Percentiles rank a stretch among this genome's conserved stretches.
phyloP scores from a whole-genome alignment of 495 filamentous ascomycete species.

The Aspergillus baeticus region DNA sequence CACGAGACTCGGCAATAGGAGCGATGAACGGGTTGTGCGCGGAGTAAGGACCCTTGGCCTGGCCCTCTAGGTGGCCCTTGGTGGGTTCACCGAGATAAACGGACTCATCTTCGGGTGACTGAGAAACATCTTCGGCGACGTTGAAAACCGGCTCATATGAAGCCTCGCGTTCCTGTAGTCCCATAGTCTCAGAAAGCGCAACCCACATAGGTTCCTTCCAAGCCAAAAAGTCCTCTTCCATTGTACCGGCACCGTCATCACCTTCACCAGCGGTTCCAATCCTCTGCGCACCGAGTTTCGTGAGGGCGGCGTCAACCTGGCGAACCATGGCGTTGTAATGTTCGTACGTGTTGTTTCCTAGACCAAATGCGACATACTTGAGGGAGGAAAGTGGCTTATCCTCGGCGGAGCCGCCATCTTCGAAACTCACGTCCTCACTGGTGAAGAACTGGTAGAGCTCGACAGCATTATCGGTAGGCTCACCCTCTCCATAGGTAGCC shows the following conservation, averaged over 20 bases:
- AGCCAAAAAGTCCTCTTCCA: constrained; percentile 98
- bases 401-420: constrained; percentile 58
- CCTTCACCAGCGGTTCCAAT: constrained; percentile 92
- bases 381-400: constrained; percentile 79
- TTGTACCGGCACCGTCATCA: constrained; percentile 96
- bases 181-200: constrained; percentile 76
- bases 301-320: constrained; percentile 74
- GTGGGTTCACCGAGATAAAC: constrained; percentile 98
- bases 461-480: constrained; percentile 97
- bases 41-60: constrained; percentile 86
- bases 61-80: constrained; percentile 87
- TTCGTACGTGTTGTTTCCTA: constrained; percentile 98
- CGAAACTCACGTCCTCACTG: constrained; percentile 77
- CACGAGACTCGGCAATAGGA: constrained; percentile 83
- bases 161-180: constrained; percentile 90
- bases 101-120: constrained; percentile 72
- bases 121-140: constrained; percentile 72
- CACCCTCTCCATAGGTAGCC: constrained; percentile 96
- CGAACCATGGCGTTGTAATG: constrained; percentile 99
- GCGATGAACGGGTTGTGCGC: constrained; percentile 97
- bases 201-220: constrained; percentile 99
- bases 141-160: constrained; percentile 92
- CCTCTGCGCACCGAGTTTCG: constrained; percentile 75
- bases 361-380: constrained; percentile 92
- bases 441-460: constrained; percentile 98